Conservation (phyloP, 1,139 yeast genomes). For the Yamadazyma friedrichii region DNA sequence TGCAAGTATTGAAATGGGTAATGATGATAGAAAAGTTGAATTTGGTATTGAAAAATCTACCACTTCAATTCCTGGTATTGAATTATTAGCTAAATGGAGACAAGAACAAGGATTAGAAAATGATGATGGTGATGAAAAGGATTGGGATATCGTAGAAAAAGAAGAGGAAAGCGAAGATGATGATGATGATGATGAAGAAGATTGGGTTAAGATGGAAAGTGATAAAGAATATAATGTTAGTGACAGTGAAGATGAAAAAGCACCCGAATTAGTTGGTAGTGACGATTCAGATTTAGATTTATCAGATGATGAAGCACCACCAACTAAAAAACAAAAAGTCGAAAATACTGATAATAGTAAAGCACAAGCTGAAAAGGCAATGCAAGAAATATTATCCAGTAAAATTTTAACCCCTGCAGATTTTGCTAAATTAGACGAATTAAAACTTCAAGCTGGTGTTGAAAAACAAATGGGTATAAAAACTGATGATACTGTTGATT, state of each 20-base stretch:
- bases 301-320: conserved; percentile 25
- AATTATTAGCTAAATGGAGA: conserved; percentile 85
- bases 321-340: conserved; percentile 24
- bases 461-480: conserved; percentile 65
- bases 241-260: conserved; percentile 39
- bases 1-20: conserved; percentile 77
- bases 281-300: conserved; percentile 46
- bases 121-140: conserved; percentile 37
- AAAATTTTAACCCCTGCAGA: conserved; percentile 95
- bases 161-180: conserved; percentile 60
- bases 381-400: conserved; percentile 64
- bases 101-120: conserved; percentile 59
- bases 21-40: conserved; percentile 52
- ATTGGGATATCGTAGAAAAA: conserved; percentile 46
- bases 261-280: conserved; percentile 39
- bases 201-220: conserved; percentile 58
- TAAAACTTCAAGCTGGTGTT: conserved; percentile 79
- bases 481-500: conserved; percentile 86
- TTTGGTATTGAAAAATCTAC: conserved; percentile 71
- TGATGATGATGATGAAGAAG: conserved; percentile 62
- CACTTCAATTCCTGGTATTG: conserved; percentile 84
- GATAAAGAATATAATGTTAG: conserved; percentile 57
- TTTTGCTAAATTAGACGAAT: conserved; percentile 89
- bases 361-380: conserved; percentile 38
- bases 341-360: too few relatives aligned